Base-by-base conservation (phyloP, 2,329 filamentous ascomycete species). In the Gyromitra esculenta region DNA sequence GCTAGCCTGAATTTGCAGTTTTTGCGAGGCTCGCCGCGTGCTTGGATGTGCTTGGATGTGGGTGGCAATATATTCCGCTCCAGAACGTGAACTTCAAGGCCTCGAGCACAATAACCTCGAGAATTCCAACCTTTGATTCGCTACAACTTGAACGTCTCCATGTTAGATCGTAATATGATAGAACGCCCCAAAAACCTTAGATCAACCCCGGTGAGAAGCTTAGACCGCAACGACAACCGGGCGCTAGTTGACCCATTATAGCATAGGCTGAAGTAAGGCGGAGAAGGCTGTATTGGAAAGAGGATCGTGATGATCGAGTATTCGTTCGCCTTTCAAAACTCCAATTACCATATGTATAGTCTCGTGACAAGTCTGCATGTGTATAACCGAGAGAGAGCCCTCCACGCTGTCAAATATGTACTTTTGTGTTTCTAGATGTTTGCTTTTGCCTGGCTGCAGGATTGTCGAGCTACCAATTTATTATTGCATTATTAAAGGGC, bases 261-360 rank as follows among this genome's bases (percentile, higher is more conserved):
- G 43, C 21, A 64, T 35, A 35, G 15, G 13, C n/a, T 31, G 5
- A 31, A 18, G 41, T 45, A 48, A 50, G 37, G 15, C 59, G 41
- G 60, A 50, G 50, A 37, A 43, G 25, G 37, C 60, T 66, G 35
- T 76, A 73, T 76, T 69, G 69, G 54, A 59, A 7, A 35, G 64
- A 57, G 45, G 60, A 76, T 62, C 68, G 41, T 59, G 15, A 41
- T 60, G 54, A 76, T 70, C 65, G 69, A 64, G 25, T 50, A 21
- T 52, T 37, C n/a, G 54, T 18, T 45, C 11, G 35, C 35, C 45
- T 31, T 39, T 9, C 37, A 56, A 37, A 39, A 41, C 25, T 8
- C 18, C 39, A 73, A 56, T 67, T 35, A 35, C 21, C 11, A 45
- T 21, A 37, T 48, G 37, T 48, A 45, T 15, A 65, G 35, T 31